Evolutionary conservation across 2,329 filamentous ascomycete genomes (phyloP).

Genomic region (Trichoderma polysporum): DNA sequence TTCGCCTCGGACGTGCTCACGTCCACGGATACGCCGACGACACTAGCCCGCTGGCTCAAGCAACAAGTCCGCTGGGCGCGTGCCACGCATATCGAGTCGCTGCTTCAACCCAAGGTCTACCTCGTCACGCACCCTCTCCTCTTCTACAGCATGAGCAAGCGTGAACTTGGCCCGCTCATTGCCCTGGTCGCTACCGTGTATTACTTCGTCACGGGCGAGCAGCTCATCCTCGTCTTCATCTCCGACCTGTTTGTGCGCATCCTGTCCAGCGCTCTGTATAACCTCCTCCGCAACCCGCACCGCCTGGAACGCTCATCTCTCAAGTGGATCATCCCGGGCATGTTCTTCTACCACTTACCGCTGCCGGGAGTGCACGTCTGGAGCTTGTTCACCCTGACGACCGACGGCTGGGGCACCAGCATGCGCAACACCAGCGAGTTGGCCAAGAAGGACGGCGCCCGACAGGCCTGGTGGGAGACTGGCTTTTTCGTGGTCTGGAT

Average conservation of each 20-base stretch:
- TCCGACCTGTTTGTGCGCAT: conserved; percentile 24
- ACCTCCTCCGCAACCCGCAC: conserved; percentile 29
- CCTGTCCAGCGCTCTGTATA: conserved; percentile 23
- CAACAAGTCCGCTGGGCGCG: conserved; percentile 30
- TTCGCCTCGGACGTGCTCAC: conserved; percentile 31
- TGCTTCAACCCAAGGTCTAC: conserved; percentile 29
- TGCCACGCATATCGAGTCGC: conserved; percentile 29
- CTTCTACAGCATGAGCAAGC: conserved; percentile 29
- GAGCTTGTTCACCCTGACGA: conserved; percentile 29
- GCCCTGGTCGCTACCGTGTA: conserved; percentile 25
- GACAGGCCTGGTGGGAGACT: conserved; percentile 28
- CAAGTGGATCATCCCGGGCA: conserved; percentile 27
- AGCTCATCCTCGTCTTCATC: conserved; percentile 24
- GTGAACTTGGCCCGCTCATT: conserved; percentile 27
- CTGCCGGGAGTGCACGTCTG: conserved; percentile 29
- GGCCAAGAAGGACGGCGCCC: conserved; percentile 22
- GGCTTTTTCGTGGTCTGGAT: conserved; percentile 31
- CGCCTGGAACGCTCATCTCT: conserved; percentile 23
- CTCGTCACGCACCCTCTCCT: conserved; percentile 28
- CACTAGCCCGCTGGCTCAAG: conserved; percentile 28
- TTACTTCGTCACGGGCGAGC: conserved; percentile 26
- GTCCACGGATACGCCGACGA: conserved; percentile 28
- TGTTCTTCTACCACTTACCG: conserved; percentile 29
- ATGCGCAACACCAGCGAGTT: conserved; percentile 27
- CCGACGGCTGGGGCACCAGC: conserved; percentile 30